A percentile compares a stretch with the other conserved stretches of the same genome.
phyloP scores from a whole-genome alignment of 1,284 basidiomycete species.

The Leccinum griseonigrum region DNA sequence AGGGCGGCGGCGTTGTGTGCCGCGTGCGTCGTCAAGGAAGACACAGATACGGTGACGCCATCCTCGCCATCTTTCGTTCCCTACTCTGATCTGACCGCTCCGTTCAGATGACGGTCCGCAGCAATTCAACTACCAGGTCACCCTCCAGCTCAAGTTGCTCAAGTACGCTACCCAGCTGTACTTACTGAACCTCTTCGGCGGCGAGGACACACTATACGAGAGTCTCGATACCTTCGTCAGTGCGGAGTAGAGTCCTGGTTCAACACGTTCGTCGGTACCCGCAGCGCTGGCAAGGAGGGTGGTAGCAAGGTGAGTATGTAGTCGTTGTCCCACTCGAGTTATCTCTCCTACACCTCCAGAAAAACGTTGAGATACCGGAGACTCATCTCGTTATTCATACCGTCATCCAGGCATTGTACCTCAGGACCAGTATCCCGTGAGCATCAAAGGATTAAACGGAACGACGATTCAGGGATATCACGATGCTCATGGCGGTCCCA shows the following conservation, averaged over 20 bases:
- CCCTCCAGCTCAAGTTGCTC: conserved; percentile 70
- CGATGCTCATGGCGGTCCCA: conserved; percentile 35
- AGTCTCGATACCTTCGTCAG: conserved; percentile 98
- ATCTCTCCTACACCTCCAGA: background rate
- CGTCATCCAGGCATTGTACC: background rate
- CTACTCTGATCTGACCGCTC: conserved; percentile 13
- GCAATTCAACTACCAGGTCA: conserved; percentile 68
- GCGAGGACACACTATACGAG: conserved; percentile 92
- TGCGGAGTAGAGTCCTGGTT: conserved; percentile 98
- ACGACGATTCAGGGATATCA: conserved; percentile 34
- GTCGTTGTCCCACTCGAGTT: background rate
- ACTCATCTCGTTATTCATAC: background rate
- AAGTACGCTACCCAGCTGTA: conserved; percentile 90
- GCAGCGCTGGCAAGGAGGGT: conserved; percentile 71
- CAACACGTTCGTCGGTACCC: conserved; percentile 87
- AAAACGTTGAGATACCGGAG: background rate
- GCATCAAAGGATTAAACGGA: conserved; percentile 47
- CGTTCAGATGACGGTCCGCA: conserved; percentile 58
- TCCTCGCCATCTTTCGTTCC: conserved; percentile 4
- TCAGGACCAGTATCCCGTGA: conserved; percentile 38
- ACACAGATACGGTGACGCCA: conserved; percentile 59
- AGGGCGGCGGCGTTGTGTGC: conserved; percentile 72
- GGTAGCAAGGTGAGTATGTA: conserved; percentile 82
- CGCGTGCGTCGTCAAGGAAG: conserved; percentile 79
- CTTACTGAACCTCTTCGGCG: conserved; percentile 90